Conservation (phyloP, 2,329 filamentous ascomycete genomes). For the Calonectria naviculata region DNA sequence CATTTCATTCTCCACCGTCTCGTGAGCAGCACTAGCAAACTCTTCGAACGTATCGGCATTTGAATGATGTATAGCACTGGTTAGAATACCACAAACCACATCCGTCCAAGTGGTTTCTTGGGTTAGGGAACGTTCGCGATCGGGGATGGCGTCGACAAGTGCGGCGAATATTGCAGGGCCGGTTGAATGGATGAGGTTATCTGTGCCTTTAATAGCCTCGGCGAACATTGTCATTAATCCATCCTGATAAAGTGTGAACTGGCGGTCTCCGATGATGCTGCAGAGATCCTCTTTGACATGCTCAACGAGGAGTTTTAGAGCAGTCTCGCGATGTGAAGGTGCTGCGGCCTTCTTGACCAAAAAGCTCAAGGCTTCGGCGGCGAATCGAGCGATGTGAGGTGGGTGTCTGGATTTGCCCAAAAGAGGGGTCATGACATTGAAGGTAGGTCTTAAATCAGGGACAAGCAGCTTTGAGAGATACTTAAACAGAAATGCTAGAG, state of each 20-base stretch:
- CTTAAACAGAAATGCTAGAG: constrained; percentile 96
- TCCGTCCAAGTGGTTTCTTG: constrained; percentile 67
- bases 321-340: constrained; percentile 78
- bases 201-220: constrained; percentile 78
- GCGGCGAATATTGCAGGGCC: constrained; percentile 64
- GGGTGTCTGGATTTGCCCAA: constrained; percentile 87
- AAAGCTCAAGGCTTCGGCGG: constrained; percentile 95
- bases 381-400: constrained; percentile 88
- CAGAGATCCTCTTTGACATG: constrained; percentile 78
- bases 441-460: constrained; percentile 85
- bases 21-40: constrained; percentile 71
- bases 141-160: constrained; percentile 63
- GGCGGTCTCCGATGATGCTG: constrained; percentile 61
- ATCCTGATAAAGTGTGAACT: constrained; percentile 79
- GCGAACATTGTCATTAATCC: constrained; percentile 93
- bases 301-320: constrained; percentile 76
- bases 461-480: constrained; percentile 91
- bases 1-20: constrained; percentile 55
- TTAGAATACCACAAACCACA: constrained; percentile 80
- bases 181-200: constrained; percentile 69
- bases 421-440: constrained; percentile 84
- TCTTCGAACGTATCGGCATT: constrained; percentile 78
- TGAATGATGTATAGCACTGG: constrained; percentile 86
- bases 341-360: constrained; percentile 89
- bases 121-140: constrained; percentile 60